A percentile compares a stretch with the other conserved stretches of the same genome.
Evolutionary conservation across 768 basidiomycete genomes (phyloP).

Genomic region (Hydnum rufescens): DNA sequence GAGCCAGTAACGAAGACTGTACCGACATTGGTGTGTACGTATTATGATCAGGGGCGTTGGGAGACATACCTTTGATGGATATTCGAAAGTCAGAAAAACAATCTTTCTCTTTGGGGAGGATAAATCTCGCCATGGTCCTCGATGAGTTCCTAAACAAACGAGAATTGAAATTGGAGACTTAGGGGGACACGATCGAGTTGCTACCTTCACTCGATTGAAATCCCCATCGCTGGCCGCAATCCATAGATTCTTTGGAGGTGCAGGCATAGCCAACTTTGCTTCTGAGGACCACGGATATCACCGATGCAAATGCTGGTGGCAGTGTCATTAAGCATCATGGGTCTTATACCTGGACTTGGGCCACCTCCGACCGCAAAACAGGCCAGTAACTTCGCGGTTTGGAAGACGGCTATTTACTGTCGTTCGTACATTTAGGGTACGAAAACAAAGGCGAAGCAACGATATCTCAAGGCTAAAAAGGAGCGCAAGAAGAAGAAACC

Average conservation of each 20-base stretch:
- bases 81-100: background rate
- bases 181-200: conserved; percentile 11
- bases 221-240: conserved; percentile 86
- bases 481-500: conserved; percentile 33
- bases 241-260: conserved; percentile 54
- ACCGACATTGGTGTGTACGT: conserved; percentile 70
- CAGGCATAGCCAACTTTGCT: background rate
- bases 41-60: conserved; percentile 47
- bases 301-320: too few relatives aligned
- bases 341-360: too few relatives aligned
- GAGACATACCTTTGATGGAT: conserved; percentile 30
- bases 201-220: conserved; percentile 49
- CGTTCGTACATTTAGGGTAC: background rate
- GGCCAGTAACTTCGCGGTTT: too few relatives aligned
- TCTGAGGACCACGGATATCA: too few relatives aligned
- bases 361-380: too few relatives aligned
- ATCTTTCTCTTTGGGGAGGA: background rate
- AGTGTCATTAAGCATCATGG: too few relatives aligned
- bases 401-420: too few relatives aligned
- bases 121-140: background rate
- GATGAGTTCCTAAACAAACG: background rate
- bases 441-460: conserved; percentile 48
- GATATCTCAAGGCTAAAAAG: conserved; percentile 56
- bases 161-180: background rate
- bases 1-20: background rate